These are phyloP conservation scores for Erodium moschatum DNA, from an alignment of 441 rosid genomes.

Conservation along the genomic window DNA sequence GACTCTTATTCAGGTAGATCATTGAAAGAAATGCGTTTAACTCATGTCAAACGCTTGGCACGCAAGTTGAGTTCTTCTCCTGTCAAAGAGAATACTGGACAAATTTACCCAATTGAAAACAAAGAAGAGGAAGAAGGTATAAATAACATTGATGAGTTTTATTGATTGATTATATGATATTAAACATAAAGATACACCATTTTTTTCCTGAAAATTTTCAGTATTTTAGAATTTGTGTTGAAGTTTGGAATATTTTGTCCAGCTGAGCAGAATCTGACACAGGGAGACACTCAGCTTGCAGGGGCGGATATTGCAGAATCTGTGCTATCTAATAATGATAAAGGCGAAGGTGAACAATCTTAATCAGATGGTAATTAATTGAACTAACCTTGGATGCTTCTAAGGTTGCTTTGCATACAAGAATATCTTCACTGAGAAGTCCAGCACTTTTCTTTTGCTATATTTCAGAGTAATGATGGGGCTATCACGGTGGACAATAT, in stretches of 20 bases:
- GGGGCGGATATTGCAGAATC: conserved; percentile 11
- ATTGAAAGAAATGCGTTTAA: conserved; percentile 52
- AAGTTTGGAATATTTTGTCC: conserved; percentile 7
- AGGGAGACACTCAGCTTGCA: conserved; percentile 11
- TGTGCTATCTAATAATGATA: not conserved
- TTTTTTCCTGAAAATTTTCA: not conserved
- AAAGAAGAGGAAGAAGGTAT: conserved; percentile 28
- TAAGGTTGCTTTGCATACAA: not conserved
- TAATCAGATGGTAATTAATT: conserved; percentile 12
- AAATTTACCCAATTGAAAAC: conserved; percentile 17
- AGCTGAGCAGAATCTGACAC: conserved; percentile 21
- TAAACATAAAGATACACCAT: not conserved
- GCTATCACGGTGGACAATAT: not conserved
- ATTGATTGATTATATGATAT: not conserved
- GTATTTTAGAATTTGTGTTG: conserved; percentile 9
- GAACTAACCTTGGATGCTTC: conserved; percentile 1
- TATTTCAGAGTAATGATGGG: not conserved
- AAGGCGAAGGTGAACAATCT: conserved; percentile 15
- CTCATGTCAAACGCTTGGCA: conserved; percentile 58
- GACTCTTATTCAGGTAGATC: conserved; percentile 38
- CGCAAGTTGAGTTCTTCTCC: conserved; percentile 29
- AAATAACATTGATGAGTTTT: not conserved
- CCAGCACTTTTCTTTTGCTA: not conserved
- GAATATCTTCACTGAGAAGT: conserved; percentile 1
- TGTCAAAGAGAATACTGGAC: conserved; percentile 17